These are phyloP conservation scores for Lepidium sativum DNA, from an alignment of 345 rosid genomes.

Conservation along the genomic window DNA sequence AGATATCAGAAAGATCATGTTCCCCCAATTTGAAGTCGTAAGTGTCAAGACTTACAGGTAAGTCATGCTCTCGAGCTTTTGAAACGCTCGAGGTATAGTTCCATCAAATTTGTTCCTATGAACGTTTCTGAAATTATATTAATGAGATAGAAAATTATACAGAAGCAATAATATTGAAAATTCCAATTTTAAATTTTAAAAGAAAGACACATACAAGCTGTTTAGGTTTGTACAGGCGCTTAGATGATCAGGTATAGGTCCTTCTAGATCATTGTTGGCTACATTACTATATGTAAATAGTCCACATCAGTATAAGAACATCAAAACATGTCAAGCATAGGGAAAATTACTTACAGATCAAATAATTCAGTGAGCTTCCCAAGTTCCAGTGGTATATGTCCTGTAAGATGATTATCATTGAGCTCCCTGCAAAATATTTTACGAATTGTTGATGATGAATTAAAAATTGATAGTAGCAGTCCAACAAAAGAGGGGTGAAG, in stretches of 20 bases:
- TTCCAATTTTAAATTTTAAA: background rate
- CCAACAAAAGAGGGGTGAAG: background rate
- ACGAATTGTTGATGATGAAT: background rate
- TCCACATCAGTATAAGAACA: background rate
- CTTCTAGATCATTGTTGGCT: constrained; percentile 73
- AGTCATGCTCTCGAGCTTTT: constrained; percentile 86
- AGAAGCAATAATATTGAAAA: background rate
- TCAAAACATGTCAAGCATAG: background rate
- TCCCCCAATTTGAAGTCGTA: background rate
- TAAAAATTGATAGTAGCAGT: background rate
- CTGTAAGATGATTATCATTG: constrained; percentile 70
- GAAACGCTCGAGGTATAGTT: constrained; percentile 66
- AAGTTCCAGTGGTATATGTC: constrained; percentile 80
- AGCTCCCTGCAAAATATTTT: constrained; percentile 61
- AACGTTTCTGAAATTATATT: constrained; percentile 49
- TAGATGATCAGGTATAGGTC: constrained; percentile 77
- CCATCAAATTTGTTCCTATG: constrained; percentile 79
- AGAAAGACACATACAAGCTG: constrained; percentile 54
- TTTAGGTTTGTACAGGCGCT: constrained; percentile 86
- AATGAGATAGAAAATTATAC: background rate
- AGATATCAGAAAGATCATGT: background rate
- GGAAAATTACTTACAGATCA: constrained; percentile 61
- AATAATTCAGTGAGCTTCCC: constrained; percentile 95
- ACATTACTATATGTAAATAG: constrained; percentile 49
- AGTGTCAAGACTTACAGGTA: constrained; percentile 52